Evolutionary conservation across 2,329 filamentous ascomycete species (phyloP).

Genomic region (Huntiella savannae): DNA sequence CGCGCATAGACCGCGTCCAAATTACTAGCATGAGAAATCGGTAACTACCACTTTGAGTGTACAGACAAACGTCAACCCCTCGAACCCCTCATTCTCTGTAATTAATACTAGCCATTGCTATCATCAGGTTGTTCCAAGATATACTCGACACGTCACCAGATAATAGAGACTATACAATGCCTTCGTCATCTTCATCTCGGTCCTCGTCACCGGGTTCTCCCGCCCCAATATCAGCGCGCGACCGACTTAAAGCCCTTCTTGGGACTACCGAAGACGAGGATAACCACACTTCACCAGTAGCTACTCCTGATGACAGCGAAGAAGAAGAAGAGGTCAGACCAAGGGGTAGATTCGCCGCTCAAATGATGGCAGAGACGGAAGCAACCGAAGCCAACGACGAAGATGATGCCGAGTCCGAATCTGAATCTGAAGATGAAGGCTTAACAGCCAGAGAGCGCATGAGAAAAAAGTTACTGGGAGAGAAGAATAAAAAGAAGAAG

Average conservation of each 20-base stretch:
- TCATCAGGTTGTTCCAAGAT: too few species aligned
- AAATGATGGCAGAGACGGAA: conserved; percentile 29
- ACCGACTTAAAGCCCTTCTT: conserved; percentile 36
- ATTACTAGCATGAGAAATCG: too few species aligned
- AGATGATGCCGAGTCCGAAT: conserved; percentile 23
- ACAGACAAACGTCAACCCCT: too few species aligned
- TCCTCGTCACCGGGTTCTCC: conserved; percentile 7
- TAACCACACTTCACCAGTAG: conserved; percentile 17
- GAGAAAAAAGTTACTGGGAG: conserved; percentile 11
- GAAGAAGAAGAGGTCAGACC: conserved; percentile 26
- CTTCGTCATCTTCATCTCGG: conserved; percentile 8
- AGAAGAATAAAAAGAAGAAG: conserved; percentile 17
- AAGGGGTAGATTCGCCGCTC: conserved; percentile 43
- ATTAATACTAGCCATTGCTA: too few species aligned
- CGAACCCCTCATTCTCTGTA: too few species aligned
- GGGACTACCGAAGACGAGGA: conserved; percentile 33
- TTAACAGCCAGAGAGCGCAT: conserved; percentile 7
- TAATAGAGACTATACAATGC: background rate
- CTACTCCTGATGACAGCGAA: background rate
- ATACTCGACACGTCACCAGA: too few species aligned
- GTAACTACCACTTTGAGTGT: too few species aligned
- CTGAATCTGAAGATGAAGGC: conserved; percentile 13
- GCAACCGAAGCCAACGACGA: conserved; percentile 16
- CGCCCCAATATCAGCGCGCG: conserved; percentile 26
- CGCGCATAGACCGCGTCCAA: too few species aligned